These are phyloP conservation scores for Simmondsia chinensis DNA, from an alignment of 148 eudicot genomes.

Conservation along the genomic window DNA sequence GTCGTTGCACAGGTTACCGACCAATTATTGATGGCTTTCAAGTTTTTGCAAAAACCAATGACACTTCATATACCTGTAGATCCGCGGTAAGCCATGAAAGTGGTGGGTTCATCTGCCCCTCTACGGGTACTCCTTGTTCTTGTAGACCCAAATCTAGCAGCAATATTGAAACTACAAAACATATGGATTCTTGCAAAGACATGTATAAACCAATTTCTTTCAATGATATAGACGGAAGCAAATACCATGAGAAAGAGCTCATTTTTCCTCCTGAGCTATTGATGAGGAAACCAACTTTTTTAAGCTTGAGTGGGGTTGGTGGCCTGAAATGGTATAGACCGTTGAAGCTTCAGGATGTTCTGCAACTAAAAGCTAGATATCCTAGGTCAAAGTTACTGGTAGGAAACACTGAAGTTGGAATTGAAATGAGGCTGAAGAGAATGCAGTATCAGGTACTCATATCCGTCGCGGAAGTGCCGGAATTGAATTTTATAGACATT, in stretches of 20 bases:
- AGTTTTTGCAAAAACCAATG: conserved; percentile 86
- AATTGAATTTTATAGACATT: conserved; percentile 54
- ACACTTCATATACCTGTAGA: conserved; percentile 46
- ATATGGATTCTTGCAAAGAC: conserved; percentile 10
- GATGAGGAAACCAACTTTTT: conserved; percentile 38
- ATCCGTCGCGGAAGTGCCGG: conserved; percentile 67
- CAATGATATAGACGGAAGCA: conserved; percentile 66
- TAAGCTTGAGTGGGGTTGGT: conserved; percentile 57
- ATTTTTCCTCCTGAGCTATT: conserved; percentile 92
- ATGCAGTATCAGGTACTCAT: conserved; percentile 65
- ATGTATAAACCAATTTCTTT: conserved; percentile 44
- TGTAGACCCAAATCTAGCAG: conserved; percentile 42
- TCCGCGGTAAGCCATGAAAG: conserved; percentile 16
- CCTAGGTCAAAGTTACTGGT: conserved; percentile 73
- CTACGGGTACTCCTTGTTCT: conserved; percentile 92
- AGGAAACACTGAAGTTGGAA: conserved; percentile 91
- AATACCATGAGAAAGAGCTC: conserved; percentile 69
- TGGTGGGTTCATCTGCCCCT: conserved; percentile 79
- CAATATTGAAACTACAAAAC: conserved; percentile 12
- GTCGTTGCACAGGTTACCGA: conserved; percentile 97
- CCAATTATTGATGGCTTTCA: conserved; percentile 92
- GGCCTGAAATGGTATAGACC: conserved; percentile 92
- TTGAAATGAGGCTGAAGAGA: conserved; percentile 87
- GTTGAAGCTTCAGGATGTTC: conserved; percentile 57
- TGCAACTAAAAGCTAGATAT: conserved; percentile 69